These are phyloP conservation scores for Candida montana DNA, from an alignment of 805 yeast species.

Conservation along the genomic window DNA sequence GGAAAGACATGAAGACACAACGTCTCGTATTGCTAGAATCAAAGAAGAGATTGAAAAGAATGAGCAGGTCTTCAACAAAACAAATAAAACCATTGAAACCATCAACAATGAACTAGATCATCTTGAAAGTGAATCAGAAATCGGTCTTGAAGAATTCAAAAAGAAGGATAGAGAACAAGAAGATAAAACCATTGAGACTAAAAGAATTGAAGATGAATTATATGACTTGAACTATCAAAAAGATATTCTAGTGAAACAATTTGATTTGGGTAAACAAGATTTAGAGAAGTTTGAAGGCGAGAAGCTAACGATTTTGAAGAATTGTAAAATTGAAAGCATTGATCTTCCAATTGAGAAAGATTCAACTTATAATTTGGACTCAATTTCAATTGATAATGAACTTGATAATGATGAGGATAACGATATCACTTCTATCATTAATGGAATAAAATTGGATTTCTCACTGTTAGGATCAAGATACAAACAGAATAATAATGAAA, in stretches of 20 bases:
- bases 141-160: conserved; percentile 31
- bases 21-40: conserved; percentile 40
- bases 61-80: conserved; percentile 28
- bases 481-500: conserved; percentile 30
- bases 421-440: conserved; percentile 32
- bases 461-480: conserved; percentile 37
- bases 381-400: conserved; percentile 24
- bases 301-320: conserved; percentile 53
- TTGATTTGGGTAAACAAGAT: conserved; percentile 42
- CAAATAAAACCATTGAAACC: conserved; percentile 29
- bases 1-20: conserved; percentile 51
- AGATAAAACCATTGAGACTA: conserved; percentile 29
- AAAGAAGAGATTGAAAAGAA: conserved; percentile 33
- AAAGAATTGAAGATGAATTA: conserved; percentile 44
- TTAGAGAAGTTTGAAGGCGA: conserved; percentile 50
- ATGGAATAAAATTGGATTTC: conserved; percentile 53
- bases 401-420: conserved; percentile 43
- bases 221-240: conserved; percentile 29
- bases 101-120: conserved; percentile 31
- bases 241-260: conserved; percentile 30
- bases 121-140: conserved; percentile 37
- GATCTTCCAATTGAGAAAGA: conserved; percentile 46
- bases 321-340: conserved; percentile 70
- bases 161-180: conserved; percentile 28
- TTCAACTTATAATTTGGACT: conserved; percentile 3